Base-by-base conservation (phyloP, 2,329 filamentous ascomycete genomes). In the Botrytis byssoidea region DNA sequence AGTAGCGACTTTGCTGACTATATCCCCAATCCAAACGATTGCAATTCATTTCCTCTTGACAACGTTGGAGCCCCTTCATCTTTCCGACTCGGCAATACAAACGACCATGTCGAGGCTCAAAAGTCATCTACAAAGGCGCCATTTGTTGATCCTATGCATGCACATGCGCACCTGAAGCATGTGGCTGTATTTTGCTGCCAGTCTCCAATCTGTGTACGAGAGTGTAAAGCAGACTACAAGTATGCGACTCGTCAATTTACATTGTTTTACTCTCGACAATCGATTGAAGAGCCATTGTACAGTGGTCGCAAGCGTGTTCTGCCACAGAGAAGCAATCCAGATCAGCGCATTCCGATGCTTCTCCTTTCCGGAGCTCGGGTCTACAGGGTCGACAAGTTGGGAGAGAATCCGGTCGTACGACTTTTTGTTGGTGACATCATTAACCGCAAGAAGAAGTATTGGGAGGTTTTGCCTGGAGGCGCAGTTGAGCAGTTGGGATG, bases 181-280 rank as follows among this genome's bases (percentile, higher is more conserved):
- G n/a, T 8, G 4, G 22, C 70, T 20, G 2, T 72, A 6, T 72
- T 72, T 16, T 72, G 61, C 16, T 72, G 70, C n/a, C 70, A 32
- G 35, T 55, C 32, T 1, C 44, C 63, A 0, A 14, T 18, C 14
- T 55, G 48, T 37, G 9, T 67, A 3, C 16, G 8, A 29, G 20
- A 20, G 25, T 20, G 32, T 14, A 32, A 12, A 9, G 12, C 14
- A 20, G 29, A 57, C 3, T 67, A 55, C 16, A 29, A 67, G 32
- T 20, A 68, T n/a, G 25, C 29, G 18, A 44, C 46, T 10, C n/a
- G 55, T 8, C 55, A 70, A 32, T 67, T 72, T 25, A 25, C 66
- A 14, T 20, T 25, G 18, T 5, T 46, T 29, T 59, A 37, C 14
- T 66, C 61, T 7, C 35, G 22, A 57, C 44, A 46, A 12, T 67